Conservation (phyloP, 768 basidiomycete species). For the Kwoniella bestiolae region DNA sequence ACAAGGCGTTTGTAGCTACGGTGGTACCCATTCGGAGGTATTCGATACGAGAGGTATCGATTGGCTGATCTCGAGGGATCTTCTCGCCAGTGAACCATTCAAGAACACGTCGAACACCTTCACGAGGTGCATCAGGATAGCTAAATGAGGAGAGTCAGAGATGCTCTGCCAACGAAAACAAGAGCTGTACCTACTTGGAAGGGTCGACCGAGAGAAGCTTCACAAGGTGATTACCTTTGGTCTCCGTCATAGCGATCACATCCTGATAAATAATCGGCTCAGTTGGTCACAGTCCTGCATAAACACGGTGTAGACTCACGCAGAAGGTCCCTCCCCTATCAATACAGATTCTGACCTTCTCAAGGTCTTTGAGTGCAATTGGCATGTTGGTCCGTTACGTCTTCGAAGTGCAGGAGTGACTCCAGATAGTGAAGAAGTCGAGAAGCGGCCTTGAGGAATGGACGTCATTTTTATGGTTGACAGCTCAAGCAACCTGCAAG, state of each 20-base stretch:
- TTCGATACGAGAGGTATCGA: conserved; percentile 58
- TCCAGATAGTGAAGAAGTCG: background rate
- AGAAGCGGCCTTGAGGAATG: background rate
- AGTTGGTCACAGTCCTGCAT: background rate
- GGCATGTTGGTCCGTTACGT: conserved; percentile 14
- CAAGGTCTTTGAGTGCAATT: conserved; percentile 20
- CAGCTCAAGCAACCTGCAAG: background rate
- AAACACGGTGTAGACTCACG: conserved; percentile 70
- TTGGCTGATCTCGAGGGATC: conserved; percentile 68
- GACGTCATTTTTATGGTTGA: background rate
- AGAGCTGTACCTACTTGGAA: conserved; percentile 8
- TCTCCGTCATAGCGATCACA: conserved; percentile 26
- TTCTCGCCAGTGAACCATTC: conserved; percentile 33
- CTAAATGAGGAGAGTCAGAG: no score
- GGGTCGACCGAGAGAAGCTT: conserved; percentile 24
- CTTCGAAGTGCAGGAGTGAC: background rate
- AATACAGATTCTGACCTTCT: conserved; percentile 27
- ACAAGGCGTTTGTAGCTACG: conserved; percentile 28
- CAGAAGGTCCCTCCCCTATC: conserved; percentile 80
- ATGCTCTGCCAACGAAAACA: no score
- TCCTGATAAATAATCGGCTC: background rate
- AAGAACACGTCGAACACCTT: conserved; percentile 30
- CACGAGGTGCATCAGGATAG: conserved; percentile 23
- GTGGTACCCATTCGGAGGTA: conserved; percentile 30
- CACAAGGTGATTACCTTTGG: conserved; percentile 51